Conservation (phyloP, 768 basidiomycete genomes). For the Mycena epipterygia region DNA sequence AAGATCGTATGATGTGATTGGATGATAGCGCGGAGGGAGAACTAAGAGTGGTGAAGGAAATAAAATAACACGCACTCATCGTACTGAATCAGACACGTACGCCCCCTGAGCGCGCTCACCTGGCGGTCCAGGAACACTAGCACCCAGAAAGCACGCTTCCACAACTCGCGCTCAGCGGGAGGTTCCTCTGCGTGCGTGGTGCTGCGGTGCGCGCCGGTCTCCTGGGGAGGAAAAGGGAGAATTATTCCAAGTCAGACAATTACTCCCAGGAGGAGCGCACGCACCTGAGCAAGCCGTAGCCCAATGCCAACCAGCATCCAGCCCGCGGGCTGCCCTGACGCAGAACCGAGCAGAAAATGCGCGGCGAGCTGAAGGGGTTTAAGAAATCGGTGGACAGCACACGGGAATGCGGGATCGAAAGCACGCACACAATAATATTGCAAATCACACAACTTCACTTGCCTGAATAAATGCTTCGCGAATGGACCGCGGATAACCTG, state of each 20-base stretch:
- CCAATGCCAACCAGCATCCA: conserved; percentile 71
- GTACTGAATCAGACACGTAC: conserved; percentile 78
- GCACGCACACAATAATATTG: conserved; percentile 70
- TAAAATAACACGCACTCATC: conserved; percentile 79
- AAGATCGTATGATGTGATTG: not conserved
- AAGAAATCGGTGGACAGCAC: too few species aligned
- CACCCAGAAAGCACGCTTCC: conserved; percentile 78
- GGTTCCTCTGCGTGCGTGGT: conserved; percentile 45
- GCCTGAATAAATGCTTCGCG: too few species aligned
- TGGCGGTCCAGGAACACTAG: conserved; percentile 55
- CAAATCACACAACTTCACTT: conserved; percentile 77
- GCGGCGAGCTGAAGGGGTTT: conserved; percentile 64
- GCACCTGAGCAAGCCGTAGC: conserved; percentile 52
- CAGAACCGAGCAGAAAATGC: too few species aligned
- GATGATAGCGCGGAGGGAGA: too few species aligned
- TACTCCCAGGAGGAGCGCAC: too few species aligned
- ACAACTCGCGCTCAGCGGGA: conserved; percentile 75
- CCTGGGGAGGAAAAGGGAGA: too few species aligned
- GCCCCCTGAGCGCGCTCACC: conserved; percentile 68
- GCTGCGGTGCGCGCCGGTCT: conserved; percentile 77
- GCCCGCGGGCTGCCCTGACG: too few species aligned
- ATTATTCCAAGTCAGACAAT: too few species aligned
- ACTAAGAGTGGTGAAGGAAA: too few species aligned
- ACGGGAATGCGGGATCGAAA: too few species aligned
- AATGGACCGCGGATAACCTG: too few species aligned